Evolutionary conservation across 2,329 filamentous ascomycete genomes (phyloP), one percentile per base, ranked within the genome.

Genomic region (Lecanicillium sp.): DNA sequence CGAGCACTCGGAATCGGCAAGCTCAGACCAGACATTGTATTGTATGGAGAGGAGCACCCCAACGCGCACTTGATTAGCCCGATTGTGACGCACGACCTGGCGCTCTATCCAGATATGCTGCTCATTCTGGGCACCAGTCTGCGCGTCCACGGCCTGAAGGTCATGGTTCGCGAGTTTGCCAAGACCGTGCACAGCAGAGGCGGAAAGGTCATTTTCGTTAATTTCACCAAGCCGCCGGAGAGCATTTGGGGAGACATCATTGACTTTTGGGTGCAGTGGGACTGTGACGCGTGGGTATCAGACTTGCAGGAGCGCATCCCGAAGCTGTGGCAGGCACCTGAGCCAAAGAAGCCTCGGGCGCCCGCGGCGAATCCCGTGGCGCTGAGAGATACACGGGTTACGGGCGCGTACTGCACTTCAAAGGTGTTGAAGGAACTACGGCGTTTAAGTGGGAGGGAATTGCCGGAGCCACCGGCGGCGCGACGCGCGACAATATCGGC

Each of bases 41-140:
- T 87, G 1, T 87, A 86, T 50, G 81, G 81, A 17, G 81, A 87
- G 53, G 80, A 85, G 37, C 80, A 87, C 48, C 82, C 82, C 1
- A 74, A 74, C 22, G 76, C 78, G 2, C 77, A 84, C 42, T 65
- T 82, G 5, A 81, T 87, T 46, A 79, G 77, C 17, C 75, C 77
- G 2, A 73, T 87, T 11, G 71, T 84, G 12, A 79, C 80, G 12
- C 78, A 84, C 43, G 82, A 87, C 50, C 62, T 85, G 2, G 68
- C 68, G 3, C 64, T 81, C 3, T 70, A 70, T 3, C 82, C 81
- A 0, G 81, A 86, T 47, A 65, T 84, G 44, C 62, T 87, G 15
- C 65, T 87, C 5, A 81, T 87, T 39, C 66, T 87, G 32, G 82
- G 82, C 12, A 87, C 81, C 2, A 84, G 80, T 39, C 62, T 87